Evolutionary conservation across 345 rosid species (phyloP).

Genomic region (Camelina neglecta): DNA sequence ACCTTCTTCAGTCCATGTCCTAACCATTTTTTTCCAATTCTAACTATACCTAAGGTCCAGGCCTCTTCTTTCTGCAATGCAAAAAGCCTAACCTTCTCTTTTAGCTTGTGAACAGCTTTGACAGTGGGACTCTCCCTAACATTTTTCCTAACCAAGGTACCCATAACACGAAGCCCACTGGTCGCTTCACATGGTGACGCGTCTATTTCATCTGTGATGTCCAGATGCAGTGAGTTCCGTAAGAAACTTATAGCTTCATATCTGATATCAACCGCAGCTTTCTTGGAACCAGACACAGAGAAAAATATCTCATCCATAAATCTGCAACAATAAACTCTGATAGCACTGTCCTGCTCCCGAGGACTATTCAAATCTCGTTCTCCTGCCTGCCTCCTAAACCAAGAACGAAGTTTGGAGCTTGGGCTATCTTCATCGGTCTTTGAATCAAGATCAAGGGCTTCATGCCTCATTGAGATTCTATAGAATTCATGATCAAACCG

Average conservation of each 20-base stretch:
- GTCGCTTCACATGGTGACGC: constrained; percentile 54
- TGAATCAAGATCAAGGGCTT: constrained; percentile 59
- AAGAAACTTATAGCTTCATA: constrained; percentile 59
- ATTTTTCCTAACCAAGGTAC: constrained; percentile 62
- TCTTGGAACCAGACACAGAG: constrained; percentile 71
- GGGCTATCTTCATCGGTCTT: constrained; percentile 38
- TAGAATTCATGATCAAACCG: constrained; percentile 69
- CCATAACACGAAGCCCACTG: constrained; percentile 67
- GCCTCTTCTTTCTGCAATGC: constrained; percentile 78
- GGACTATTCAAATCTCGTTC: constrained; percentile 43
- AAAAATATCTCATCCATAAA: constrained; percentile 86
- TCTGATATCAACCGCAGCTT: constrained; percentile 60
- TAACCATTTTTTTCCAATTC: constrained; percentile 90
- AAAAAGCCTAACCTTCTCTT: constrained; percentile 74
- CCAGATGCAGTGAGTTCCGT: constrained; percentile 56
- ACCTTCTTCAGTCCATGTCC: constrained; percentile 90
- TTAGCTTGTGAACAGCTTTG: constrained; percentile 82
- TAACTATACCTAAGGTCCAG: constrained; percentile 72
- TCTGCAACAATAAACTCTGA: constrained; percentile 72
- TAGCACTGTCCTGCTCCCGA: constrained; percentile 39
- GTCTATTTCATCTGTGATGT: constrained; percentile 53
- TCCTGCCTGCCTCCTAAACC: constrained; percentile 85
- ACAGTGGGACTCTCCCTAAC: constrained; percentile 65
- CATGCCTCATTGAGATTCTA: constrained; percentile 77
- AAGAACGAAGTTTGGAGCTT: constrained; percentile 70